A percentile compares a stretch with the other conserved stretches of the same genome.
These are phyloP conservation scores for Verbascum thapsus DNA, from an alignment of 257 asterid genomes.

Conservation along the genomic window DNA sequence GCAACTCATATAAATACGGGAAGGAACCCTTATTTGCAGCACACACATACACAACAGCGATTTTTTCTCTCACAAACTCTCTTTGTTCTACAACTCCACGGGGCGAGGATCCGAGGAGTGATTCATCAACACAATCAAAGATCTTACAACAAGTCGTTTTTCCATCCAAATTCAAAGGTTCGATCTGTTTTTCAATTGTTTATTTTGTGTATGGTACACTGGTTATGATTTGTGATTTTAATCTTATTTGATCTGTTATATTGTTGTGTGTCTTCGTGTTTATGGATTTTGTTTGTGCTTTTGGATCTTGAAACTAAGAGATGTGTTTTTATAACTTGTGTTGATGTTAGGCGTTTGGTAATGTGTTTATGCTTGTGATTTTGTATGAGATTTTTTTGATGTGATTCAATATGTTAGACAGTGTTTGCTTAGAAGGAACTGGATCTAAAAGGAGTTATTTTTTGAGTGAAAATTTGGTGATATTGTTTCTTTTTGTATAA, in stretches of 20 bases:
- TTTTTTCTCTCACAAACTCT: neutral
- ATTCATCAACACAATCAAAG: conserved; percentile 30
- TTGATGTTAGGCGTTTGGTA: neutral
- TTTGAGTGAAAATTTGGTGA: neutral
- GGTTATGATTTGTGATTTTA: neutral
- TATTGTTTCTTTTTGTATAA: no score
- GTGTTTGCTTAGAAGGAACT: neutral
- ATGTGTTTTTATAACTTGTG: neutral
- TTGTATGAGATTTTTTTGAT: neutral
- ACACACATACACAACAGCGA: conserved; percentile 23
- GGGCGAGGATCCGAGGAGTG: conserved; percentile 57
- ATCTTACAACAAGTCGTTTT: neutral
- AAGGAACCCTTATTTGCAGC: conserved; percentile 28
- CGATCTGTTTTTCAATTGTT: conserved; percentile 6
- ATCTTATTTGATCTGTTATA: conserved; percentile 23
- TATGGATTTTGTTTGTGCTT: neutral
- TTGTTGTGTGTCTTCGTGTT: neutral
- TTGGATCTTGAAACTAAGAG: conserved; percentile 21
- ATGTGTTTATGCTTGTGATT: neutral
- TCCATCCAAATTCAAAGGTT: conserved; percentile 32
- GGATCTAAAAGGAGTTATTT: conserved; percentile 10
- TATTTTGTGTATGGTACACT: no score
- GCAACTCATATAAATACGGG: conserved; percentile 31
- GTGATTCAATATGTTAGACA: neutral
- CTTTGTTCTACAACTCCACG: conserved; percentile 40